A percentile compares a stretch with the other conserved stretches of the same genome.
phyloP scores from a whole-genome alignment of 768 basidiomycete genomes.

The Termitomyces heimii region DNA sequence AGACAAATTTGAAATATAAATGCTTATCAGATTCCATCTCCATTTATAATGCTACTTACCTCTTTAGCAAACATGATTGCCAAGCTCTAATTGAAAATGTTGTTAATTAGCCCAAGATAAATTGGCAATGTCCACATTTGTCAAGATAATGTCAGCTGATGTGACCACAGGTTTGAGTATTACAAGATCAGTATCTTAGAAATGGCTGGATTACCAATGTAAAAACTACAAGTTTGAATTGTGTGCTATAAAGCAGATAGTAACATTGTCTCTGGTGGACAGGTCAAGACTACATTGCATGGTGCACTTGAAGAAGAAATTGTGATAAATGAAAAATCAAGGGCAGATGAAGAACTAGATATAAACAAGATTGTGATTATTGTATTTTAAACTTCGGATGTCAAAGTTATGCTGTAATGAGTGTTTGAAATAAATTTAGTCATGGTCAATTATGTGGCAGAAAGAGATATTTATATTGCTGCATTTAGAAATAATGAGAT shows the following conservation, averaged over 20 bases:
- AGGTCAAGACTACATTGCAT: slow-evolving; percentile 20
- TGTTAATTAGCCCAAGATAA: too few relatives aligned
- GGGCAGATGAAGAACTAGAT: not conserved
- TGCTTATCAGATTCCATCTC: not conserved
- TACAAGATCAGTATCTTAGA: not conserved
- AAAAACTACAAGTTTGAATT: slow-evolving; percentile 28
- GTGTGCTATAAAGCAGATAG: slow-evolving; percentile 35
- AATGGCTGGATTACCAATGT: slow-evolving; percentile 1
- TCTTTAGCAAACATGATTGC: slow-evolving; percentile 20
- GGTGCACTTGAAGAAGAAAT: too few relatives aligned
- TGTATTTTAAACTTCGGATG: slow-evolving; percentile 25
- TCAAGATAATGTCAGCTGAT: slow-evolving; percentile 8
- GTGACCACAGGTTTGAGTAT: not conserved
- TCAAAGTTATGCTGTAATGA: slow-evolving; percentile 28
- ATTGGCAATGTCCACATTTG: not conserved
- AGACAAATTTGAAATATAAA: not conserved
- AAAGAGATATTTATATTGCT: not conserved
- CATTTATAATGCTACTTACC: not conserved
- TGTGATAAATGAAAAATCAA: too few relatives aligned
- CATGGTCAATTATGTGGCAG: too few relatives aligned
- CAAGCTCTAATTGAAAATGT: not conserved
- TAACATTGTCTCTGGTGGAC: slow-evolving; percentile 20
- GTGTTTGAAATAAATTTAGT: too few relatives aligned
- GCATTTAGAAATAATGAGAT: too few relatives aligned
- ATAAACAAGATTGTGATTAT: slow-evolving; percentile 36